These are phyloP conservation scores for Aspergillus proliferans DNA, from an alignment of 2,329 filamentous ascomycete genomes.

Conservation along the genomic window DNA sequence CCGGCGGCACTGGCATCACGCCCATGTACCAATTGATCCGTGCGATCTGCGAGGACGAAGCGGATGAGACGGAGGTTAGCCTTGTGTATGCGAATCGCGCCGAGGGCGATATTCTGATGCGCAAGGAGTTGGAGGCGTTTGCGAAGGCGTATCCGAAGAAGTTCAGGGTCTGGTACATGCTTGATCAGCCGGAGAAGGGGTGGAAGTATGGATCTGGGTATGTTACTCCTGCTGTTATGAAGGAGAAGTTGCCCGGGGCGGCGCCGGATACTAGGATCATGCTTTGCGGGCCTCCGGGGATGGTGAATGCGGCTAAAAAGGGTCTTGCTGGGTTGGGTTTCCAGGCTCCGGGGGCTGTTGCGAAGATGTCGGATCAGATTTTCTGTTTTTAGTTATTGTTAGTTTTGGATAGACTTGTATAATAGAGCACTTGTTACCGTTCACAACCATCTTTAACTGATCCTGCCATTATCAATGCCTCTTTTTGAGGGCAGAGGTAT, in stretches of 20 bases:
- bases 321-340: slow-evolving; percentile 46
- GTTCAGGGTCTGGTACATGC: slow-evolving; percentile 51
- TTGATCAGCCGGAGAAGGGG: slow-evolving; percentile 42
- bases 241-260: slow-evolving; percentile 44
- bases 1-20: slow-evolving; percentile 38
- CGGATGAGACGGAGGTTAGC: slow-evolving; percentile 51
- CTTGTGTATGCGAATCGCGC: slow-evolving; percentile 56
- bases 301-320: slow-evolving; percentile 54
- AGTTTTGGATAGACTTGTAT: too few species aligned
- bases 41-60: slow-evolving; percentile 56
- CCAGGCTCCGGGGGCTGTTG: slow-evolving; percentile 43
- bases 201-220: slow-evolving; percentile 49
- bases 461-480: too few species aligned
- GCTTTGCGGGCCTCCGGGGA: slow-evolving; percentile 56
- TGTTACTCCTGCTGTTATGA: slow-evolving; percentile 48
- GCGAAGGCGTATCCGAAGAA: slow-evolving; percentile 48
- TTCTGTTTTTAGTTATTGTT: slow-evolving; percentile 44
- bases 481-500: too few species aligned
- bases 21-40: slow-evolving; percentile 59
- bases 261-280: slow-evolving; percentile 47
- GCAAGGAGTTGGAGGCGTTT: slow-evolving; percentile 51
- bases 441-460: too few species aligned
- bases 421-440: too few species aligned
- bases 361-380: slow-evolving; percentile 51
- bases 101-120: slow-evolving; percentile 55